Evolutionary conservation across 1,139 yeast genomes (phyloP).

Genomic region (Suhomyces taliae): DNA sequence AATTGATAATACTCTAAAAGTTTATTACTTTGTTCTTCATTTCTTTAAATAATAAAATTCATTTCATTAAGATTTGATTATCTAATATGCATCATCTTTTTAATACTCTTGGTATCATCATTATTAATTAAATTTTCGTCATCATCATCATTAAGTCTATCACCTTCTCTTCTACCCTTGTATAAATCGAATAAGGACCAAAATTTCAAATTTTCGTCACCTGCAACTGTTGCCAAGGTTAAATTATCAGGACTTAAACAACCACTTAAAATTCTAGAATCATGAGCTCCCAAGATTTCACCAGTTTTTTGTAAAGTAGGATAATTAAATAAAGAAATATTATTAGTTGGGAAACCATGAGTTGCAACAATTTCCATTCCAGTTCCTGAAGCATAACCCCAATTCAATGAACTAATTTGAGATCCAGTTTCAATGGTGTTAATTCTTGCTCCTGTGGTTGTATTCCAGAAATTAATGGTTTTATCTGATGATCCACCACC

Average conservation of each 20-base stretch:
- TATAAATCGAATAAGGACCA: constrained; percentile 82
- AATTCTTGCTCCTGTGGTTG: constrained; percentile 83
- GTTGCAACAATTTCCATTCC: constrained; percentile 89
- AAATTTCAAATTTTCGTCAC: constrained; percentile 94
- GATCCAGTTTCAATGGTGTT: constrained; percentile 91
- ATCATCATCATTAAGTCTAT: constrained; percentile 20
- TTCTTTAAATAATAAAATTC: too few species aligned
- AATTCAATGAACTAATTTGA: constrained; percentile 86
- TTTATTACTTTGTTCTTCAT: too few species aligned
- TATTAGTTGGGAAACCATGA: constrained; percentile 90
- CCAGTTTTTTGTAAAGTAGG: constrained; percentile 88
- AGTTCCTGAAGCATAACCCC: constrained; percentile 78
- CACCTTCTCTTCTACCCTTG: constrained; percentile 30
- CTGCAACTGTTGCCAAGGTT: constrained; percentile 91
- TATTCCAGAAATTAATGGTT: constrained; percentile 92
- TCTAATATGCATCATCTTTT: constrained; percentile 20
- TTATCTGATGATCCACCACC: constrained; percentile 97
- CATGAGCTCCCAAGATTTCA: constrained; percentile 85
- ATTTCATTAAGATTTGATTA: constrained; percentile 1
- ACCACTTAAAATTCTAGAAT: constrained; percentile 80
- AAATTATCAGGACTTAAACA: constrained; percentile 88
- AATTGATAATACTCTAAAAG: too few species aligned
- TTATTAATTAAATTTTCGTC: constrained; percentile 17
- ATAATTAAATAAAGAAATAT: constrained; percentile 79
- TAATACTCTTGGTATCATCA: constrained; percentile 16